Percentiles rank a stretch among this genome's conserved stretches.
phyloP scores from a whole-genome alignment of 177 flowering plant genomes.

The Vitis hybrid region DNA sequence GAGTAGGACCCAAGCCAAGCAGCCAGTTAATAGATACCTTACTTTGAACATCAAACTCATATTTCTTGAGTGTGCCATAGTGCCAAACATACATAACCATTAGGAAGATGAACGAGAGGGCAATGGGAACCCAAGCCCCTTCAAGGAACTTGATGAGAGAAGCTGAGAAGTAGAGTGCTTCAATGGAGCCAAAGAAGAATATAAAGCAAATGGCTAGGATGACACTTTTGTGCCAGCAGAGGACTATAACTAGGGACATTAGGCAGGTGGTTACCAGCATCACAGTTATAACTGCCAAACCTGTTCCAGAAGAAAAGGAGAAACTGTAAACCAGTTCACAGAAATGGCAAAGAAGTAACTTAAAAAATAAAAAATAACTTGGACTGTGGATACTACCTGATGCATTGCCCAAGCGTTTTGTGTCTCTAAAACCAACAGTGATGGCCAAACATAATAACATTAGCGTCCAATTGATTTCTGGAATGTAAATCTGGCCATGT shows the following conservation, averaged over 20 bases:
- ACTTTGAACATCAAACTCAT: conserved; percentile 69
- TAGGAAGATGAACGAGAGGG: conserved; percentile 52
- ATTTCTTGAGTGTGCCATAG: conserved; percentile 68
- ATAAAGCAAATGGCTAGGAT: conserved; percentile 48
- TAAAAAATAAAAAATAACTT: too few relatives aligned
- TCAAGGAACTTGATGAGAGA: conserved; percentile 72
- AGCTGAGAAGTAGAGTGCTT: conserved; percentile 75
- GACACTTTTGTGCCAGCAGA: conserved; percentile 62
- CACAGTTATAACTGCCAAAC: conserved; percentile 71
- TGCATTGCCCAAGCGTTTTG: conserved; percentile 67
- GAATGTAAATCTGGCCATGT: conserved; percentile 77
- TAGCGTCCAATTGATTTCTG: conserved; percentile 70
- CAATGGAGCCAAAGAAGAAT: conserved; percentile 65
- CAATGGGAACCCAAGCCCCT: conserved; percentile 80
- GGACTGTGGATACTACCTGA: conserved; percentile 40
- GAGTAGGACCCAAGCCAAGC: conserved; percentile 50
- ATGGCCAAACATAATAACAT: conserved; percentile 72
- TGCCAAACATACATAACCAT: conserved; percentile 61
- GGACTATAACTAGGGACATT: conserved; percentile 70
- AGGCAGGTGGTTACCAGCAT: conserved; percentile 81
- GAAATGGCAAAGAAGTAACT: background rate
- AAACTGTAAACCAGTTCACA: background rate
- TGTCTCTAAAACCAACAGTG: conserved; percentile 68
- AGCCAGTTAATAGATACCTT: conserved; percentile 72
- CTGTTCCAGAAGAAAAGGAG: conserved; percentile 31